Evolutionary conservation across 495 filamentous ascomycete genomes (phyloP).

Genomic region (Aspergillus bridgeri): DNA sequence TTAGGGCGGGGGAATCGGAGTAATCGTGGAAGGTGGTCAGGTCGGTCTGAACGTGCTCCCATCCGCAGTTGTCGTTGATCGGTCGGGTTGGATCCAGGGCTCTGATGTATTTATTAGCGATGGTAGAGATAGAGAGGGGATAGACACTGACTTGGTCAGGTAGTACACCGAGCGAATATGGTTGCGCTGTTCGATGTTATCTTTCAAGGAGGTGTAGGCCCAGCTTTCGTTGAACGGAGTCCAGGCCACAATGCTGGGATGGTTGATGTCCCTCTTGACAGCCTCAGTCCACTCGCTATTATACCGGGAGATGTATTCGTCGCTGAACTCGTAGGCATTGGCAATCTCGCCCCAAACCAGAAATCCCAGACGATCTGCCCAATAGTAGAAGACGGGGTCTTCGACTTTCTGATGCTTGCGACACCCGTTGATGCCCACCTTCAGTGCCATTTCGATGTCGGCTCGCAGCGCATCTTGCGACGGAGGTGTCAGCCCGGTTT

Average conservation of each 20-base stretch:
- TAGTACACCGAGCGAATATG: slow-evolving; percentile 57
- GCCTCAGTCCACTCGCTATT: slow-evolving; percentile 54
- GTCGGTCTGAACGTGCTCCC: slow-evolving; percentile 58
- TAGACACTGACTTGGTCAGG: slow-evolving; percentile 49
- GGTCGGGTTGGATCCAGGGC: slow-evolving; percentile 55
- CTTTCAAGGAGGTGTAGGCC: slow-evolving; percentile 51
- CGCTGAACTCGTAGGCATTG: slow-evolving; percentile 47
- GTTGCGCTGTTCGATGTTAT: slow-evolving; percentile 51
- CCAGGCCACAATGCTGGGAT: slow-evolving; percentile 59
- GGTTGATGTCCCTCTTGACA: slow-evolving; percentile 56
- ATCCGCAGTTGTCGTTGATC: slow-evolving; percentile 64
- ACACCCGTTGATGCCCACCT: slow-evolving; percentile 35
- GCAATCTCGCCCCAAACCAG: slow-evolving; percentile 43
- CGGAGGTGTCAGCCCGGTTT: slow-evolving; percentile 38
- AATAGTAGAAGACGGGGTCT: slow-evolving; percentile 36
- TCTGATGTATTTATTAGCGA: slow-evolving; percentile 19
- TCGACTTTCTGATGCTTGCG: slow-evolving; percentile 44
- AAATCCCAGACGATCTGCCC: slow-evolving; percentile 39
- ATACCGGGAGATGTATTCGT: slow-evolving; percentile 50
- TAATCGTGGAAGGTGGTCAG: slow-evolving; percentile 63
- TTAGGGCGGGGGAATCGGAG: slow-evolving; percentile 45
- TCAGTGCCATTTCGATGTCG: slow-evolving; percentile 32
- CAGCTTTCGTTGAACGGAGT: slow-evolving; percentile 62
- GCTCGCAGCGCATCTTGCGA: slow-evolving; percentile 29
- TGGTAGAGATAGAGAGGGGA: neutral